Evolutionary conservation across 305 asterid species (phyloP), one percentile per base, ranked within the genome.

Genomic region (Rubia balearica): DNA sequence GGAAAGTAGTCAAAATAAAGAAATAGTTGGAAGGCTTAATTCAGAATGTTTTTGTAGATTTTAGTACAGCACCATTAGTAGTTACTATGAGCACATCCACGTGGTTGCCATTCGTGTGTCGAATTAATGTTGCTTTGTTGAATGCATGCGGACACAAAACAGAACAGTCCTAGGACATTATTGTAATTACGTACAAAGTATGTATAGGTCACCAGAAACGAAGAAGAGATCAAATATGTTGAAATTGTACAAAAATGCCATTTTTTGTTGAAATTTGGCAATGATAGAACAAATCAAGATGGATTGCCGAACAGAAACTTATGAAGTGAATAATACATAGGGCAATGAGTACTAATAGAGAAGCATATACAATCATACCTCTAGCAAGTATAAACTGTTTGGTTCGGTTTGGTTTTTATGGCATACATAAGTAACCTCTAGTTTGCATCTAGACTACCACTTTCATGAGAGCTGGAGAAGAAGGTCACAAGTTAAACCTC

Each of bases 401-500:
- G 57, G 43, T 38, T 38, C 7, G 57, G 57, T 51, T 51, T 51
- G 22, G 57, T 61, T 61, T 56, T 12, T 61, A 61, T 61, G 67
- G 67, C 5, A 36, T 61, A 61, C 45, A 33, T 30, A 30, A 30
- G 3, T 61, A 30, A 61, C 45, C 41, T 61, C 33, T 6, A 24
- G 42, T 11, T 16, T 30, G 36, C 36, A 56, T 56, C 62, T 56
- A 56, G 64, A 30, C 46, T 61, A 61, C 43, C 43, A 38, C 14
- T 63, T 49, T 16, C 14, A 49, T 64, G 27, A 21, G 55, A 7
- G 10, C 24, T 55, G 49, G 61, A 14, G 61, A 4, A 40, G 21
- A 14, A 67, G 41, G 65, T 55, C 19, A 60, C 11, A 66, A 74
- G 65, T 27, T 80, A 51, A 51, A 79, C 84, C 82, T 72, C 69